A percentile compares a stretch with the other conserved stretches of the same genome.
These are phyloP conservation scores for Gamsiella multidivaricata DNA, from an alignment of 192 early-diverging fungal genomes.

Conservation along the genomic window DNA sequence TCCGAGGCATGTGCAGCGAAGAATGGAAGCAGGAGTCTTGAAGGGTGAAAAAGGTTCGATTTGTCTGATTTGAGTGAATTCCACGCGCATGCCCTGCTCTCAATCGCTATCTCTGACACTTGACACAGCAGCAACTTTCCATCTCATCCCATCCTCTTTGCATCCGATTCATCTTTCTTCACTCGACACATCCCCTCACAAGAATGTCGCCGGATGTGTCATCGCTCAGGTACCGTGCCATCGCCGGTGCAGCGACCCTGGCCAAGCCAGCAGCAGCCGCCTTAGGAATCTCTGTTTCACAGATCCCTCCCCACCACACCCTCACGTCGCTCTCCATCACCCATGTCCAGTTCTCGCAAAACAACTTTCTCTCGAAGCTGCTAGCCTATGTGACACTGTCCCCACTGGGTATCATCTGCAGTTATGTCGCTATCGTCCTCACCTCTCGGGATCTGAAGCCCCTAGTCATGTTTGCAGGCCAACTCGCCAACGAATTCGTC, in stretches of 20 bases:
- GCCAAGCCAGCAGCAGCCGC: not conserved
- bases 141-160: no score
- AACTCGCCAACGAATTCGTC: slow-evolving; percentile 74
- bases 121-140: no score
- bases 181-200: not conserved
- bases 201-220: not conserved
- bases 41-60: no score
- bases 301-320: slow-evolving; percentile 38
- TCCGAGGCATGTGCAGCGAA: no score
- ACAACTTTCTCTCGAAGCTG: slow-evolving; percentile 67
- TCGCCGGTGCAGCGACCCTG: not conserved
- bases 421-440: slow-evolving; percentile 73
- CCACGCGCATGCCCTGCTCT: no score
- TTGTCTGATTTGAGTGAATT: no score
- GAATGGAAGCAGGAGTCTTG: no score
- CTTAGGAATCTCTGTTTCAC: not conserved
- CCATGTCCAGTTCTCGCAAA: slow-evolving; percentile 72
- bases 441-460: slow-evolving; percentile 69
- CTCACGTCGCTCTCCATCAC: slow-evolving; percentile 75
- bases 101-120: no score
- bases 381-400: slow-evolving; percentile 73
- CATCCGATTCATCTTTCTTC: not conserved
- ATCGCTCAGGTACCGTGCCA: slow-evolving; percentile 15
- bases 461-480: slow-evolving; percentile 73
- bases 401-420: slow-evolving; percentile 75